Percentiles rank a stretch among this genome's conserved stretches.
These are phyloP conservation scores for Saccharomycopsis hybrid DNA, from an alignment of 1,139 yeast species.

Conservation along the genomic window DNA sequence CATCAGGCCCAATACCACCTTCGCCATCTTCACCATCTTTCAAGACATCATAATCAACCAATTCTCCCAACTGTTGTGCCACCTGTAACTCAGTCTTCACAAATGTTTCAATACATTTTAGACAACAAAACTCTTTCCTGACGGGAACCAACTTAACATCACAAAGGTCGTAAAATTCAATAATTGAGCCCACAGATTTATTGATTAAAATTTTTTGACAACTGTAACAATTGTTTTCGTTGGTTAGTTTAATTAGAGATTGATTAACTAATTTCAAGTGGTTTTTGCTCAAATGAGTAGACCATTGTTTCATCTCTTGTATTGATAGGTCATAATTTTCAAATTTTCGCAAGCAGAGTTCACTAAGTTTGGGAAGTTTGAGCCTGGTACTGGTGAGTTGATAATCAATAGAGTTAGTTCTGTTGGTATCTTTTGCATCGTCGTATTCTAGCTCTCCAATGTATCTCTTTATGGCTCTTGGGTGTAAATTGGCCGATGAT, in stretches of 20 bases:
- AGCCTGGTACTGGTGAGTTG: no score
- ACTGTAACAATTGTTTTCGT: constrained; percentile 44
- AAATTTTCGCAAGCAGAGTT: constrained; percentile 38
- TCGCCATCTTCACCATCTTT: no score
- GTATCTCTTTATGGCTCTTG: no score
- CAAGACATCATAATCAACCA: no score
- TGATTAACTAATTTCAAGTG: constrained; percentile 36
- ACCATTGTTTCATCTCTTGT: constrained; percentile 43
- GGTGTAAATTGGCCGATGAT: no score
- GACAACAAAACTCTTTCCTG: constrained; percentile 41
- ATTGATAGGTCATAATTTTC: constrained; percentile 40
- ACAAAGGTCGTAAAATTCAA: constrained; percentile 58
- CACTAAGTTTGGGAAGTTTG: constrained; percentile 36
- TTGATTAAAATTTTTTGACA: constrained; percentile 40
- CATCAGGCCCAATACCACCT: no score
- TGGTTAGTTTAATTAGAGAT: constrained; percentile 40
- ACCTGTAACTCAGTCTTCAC: neutral
- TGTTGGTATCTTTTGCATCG: neutral
- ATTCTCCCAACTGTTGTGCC: no score
- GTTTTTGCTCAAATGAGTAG: constrained; percentile 32
- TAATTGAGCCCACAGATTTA: constrained; percentile 43
- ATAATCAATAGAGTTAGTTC: no score
- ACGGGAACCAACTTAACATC: constrained; percentile 38
- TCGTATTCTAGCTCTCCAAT: constrained; percentile 15
- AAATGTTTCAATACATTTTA: constrained; percentile 31